These are phyloP conservation scores for Serendipita sp. DNA, from an alignment of 768 basidiomycete species.

Conservation along the genomic window DNA sequence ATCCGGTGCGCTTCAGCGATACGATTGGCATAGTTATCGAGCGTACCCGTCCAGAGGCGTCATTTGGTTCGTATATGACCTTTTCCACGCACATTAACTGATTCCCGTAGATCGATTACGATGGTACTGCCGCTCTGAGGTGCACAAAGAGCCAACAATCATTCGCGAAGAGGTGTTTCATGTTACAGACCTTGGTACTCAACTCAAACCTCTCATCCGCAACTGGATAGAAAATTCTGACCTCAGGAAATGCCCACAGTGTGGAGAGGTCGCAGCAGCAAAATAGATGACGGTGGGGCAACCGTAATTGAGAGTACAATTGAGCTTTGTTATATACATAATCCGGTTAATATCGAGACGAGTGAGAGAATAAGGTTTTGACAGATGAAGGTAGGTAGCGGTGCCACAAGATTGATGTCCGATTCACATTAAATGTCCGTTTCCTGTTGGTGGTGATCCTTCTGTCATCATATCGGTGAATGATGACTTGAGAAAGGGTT, in stretches of 20 bases:
- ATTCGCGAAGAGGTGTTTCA: slow-evolving; percentile 77
- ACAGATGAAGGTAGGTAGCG: not conserved
- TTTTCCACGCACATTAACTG: not conserved
- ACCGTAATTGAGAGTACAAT: not conserved
- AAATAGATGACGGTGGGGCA: slow-evolving; percentile 23
- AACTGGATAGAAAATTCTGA: slow-evolving; percentile 56
- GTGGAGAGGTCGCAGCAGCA: slow-evolving; percentile 44
- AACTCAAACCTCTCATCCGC: slow-evolving; percentile 82
- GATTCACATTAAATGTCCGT: not conserved
- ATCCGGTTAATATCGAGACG: not conserved
- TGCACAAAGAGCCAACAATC: slow-evolving; percentile 49
- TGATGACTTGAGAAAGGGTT: not conserved
- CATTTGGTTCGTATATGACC: slow-evolving; percentile 39
- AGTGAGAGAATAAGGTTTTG: not conserved
- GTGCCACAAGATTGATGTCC: not conserved
- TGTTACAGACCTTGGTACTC: slow-evolving; percentile 78
- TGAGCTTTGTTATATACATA: too few relatives aligned
- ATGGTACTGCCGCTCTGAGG: slow-evolving; percentile 69
- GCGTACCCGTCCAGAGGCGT: slow-evolving; percentile 55
- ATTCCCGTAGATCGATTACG: slow-evolving; percentile 57
- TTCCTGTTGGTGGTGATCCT: not conserved
- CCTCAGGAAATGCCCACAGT: slow-evolving; percentile 51
- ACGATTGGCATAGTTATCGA: slow-evolving; percentile 89
- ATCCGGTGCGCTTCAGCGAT: slow-evolving; percentile 77
- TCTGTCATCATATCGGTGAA: not conserved